These are phyloP conservation scores for Glebionis coronaria DNA, from an alignment of 129 eudicot species.

Conservation along the genomic window DNA sequence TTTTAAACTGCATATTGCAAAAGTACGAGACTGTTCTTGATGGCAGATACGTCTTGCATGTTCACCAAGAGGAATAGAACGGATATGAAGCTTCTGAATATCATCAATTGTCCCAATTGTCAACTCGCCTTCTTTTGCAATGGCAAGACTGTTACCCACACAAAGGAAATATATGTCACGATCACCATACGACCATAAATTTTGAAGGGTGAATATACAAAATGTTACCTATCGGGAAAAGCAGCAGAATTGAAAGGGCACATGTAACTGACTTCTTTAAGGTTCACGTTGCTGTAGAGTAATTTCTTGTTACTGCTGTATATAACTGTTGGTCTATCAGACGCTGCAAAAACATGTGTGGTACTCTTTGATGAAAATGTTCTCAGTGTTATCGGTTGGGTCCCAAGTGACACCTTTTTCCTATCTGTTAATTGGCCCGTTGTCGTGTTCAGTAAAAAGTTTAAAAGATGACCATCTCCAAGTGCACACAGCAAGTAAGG, in stretches of 20 bases:
- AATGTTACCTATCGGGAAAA: conserved; percentile 81
- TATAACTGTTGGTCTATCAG: conserved; percentile 91
- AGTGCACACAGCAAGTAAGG: conserved; percentile 94
- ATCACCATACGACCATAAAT: background rate
- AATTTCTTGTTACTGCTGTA: conserved; percentile 95
- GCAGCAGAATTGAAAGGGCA: conserved; percentile 98
- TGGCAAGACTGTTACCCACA: conserved; percentile 68
- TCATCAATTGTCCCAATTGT: conserved; percentile 96
- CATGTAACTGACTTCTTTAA: conserved; percentile 96
- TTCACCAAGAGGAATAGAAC: conserved; percentile 92
- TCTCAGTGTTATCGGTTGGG: conserved; percentile 83
- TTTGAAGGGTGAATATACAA: background rate
- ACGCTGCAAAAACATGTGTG: conserved; percentile 94
- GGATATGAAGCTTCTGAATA: conserved; percentile 94
- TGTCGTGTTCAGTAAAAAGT: conserved; percentile 65
- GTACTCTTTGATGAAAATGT: conserved; percentile 86
- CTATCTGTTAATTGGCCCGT: conserved; percentile 76
- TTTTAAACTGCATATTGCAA: conserved; percentile 84
- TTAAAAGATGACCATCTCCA: conserved; percentile 96
- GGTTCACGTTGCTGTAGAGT: conserved; percentile 92
- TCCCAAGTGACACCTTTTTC: conserved; percentile 92
- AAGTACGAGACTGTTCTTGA: conserved; percentile 91
- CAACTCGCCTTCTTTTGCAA: conserved; percentile 95
- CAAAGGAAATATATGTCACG: background rate
- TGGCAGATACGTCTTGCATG: conserved; percentile 95